Evolutionary conservation across 2,329 filamentous ascomycete genomes (phyloP).

Genomic region (Phialemonium atrogriseum): DNA sequence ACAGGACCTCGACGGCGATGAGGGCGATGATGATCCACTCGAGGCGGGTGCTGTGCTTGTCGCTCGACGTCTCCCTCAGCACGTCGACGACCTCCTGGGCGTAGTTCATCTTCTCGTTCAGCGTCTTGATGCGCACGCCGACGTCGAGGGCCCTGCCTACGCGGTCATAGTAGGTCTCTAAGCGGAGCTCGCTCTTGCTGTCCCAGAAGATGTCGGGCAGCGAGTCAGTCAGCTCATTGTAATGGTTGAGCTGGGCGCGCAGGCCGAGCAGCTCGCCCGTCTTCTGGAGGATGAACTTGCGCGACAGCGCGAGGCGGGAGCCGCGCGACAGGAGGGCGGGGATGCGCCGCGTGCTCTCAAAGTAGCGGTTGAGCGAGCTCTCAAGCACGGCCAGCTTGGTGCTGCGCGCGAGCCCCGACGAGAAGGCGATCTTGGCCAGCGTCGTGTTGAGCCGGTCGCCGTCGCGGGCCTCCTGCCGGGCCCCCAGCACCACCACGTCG

Average conservation of each 20-base stretch:
- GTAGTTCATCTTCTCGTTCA: constrained; percentile 98
- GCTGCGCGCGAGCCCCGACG: constrained; percentile 82
- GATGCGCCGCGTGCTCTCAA: constrained; percentile 77
- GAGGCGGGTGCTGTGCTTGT: constrained; percentile 78
- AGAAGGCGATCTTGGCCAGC: constrained; percentile 92
- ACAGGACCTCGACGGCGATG: constrained; percentile 85
- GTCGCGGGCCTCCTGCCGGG: constrained; percentile 45
- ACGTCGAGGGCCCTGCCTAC: constrained; percentile 87
- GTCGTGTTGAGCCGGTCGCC: constrained; percentile 49
- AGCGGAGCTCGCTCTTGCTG: constrained; percentile 72
- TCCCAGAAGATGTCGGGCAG: constrained; percentile 98
- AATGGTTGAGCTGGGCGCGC: constrained; percentile 88
- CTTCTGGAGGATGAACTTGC: constrained; percentile 81
- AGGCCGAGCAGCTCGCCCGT: constrained; percentile 87
- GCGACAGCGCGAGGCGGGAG: constrained; percentile 42
- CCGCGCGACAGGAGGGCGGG: constrained; percentile 68
- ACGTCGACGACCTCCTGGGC: constrained; percentile 91
- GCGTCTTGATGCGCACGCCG: constrained; percentile 76
- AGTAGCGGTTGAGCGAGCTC: constrained; percentile 71
- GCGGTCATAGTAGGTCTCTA: constrained; percentile 93
- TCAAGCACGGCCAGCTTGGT: constrained; percentile 93
- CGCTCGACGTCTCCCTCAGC: constrained; percentile 76
- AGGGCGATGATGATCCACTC: constrained; percentile 96
- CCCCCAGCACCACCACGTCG: constrained; percentile 84
- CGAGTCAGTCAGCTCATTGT: constrained; percentile 91